Percentiles rank a stretch among this genome's conserved stretches.
phyloP scores from a whole-genome alignment of 2,329 filamentous ascomycete genomes.

The Salinomyces thailandicus region DNA sequence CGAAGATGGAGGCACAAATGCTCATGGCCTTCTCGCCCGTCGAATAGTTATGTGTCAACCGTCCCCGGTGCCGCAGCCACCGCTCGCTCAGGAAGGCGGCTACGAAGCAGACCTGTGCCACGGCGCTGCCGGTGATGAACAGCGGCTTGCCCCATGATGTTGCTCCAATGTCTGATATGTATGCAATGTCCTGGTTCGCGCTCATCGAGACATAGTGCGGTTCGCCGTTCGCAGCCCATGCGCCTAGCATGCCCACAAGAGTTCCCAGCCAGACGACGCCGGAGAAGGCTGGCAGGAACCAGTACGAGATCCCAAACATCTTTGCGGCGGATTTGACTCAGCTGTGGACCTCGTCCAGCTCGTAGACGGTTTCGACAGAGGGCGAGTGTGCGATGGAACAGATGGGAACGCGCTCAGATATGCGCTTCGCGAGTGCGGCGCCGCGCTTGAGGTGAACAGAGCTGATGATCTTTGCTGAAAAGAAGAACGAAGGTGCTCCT shows the following conservation, averaged over 20 bases:
- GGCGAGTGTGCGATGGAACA: too few relatives aligned
- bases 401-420: too few relatives aligned
- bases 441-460: too few relatives aligned
- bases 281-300: slow-evolving; percentile 60
- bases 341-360: too few relatives aligned
- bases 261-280: slow-evolving; percentile 54
- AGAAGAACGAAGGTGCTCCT: too few relatives aligned
- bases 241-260: slow-evolving; percentile 58
- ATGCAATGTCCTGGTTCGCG: slow-evolving; percentile 47
- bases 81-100: slow-evolving; percentile 70
- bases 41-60: slow-evolving; percentile 64
- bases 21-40: slow-evolving; percentile 52
- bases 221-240: slow-evolving; percentile 53
- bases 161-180: slow-evolving; percentile 46
- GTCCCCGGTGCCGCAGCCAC: slow-evolving; percentile 71
- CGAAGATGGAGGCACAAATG: slow-evolving; percentile 53
- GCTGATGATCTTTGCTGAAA: too few relatives aligned
- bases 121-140: slow-evolving; percentile 60
- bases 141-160: slow-evolving; percentile 55
- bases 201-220: slow-evolving; percentile 53
- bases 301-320: slow-evolving; percentile 38
- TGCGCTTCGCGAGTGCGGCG: too few relatives aligned
- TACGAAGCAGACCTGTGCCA: slow-evolving; percentile 72
- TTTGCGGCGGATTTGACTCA: too few relatives aligned
- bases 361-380: too few relatives aligned